Evolutionary conservation across 345 rosid species (phyloP).

Genomic region (Eucalyptus victrix): DNA sequence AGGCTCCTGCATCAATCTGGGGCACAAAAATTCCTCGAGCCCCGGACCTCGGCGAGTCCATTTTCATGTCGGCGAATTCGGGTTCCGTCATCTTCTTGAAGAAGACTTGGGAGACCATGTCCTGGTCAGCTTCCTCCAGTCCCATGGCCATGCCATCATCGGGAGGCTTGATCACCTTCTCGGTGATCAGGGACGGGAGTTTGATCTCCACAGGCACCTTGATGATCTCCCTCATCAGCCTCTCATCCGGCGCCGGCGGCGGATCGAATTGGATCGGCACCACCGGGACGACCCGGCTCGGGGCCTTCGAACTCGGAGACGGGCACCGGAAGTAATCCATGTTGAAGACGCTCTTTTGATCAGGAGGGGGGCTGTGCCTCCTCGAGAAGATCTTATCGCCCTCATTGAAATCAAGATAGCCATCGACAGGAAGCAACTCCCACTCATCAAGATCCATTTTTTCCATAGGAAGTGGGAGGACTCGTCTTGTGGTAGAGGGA

Average conservation of each 20-base stretch:
- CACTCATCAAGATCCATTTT: slow-evolving; percentile 89
- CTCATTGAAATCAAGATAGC: slow-evolving; percentile 26
- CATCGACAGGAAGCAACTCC: slow-evolving; percentile 60
- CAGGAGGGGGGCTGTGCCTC: slow-evolving; percentile 7
- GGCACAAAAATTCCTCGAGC: slow-evolving; percentile 6
- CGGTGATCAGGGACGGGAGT: slow-evolving; percentile 12
- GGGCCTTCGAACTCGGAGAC: slow-evolving; percentile 9
- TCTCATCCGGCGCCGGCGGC: slow-evolving; percentile 15
- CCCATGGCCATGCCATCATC: not conserved
- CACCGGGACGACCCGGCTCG: slow-evolving; percentile 43
- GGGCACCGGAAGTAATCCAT: slow-evolving; percentile 61
- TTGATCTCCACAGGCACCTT: not conserved
- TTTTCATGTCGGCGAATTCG: slow-evolving; percentile 94
- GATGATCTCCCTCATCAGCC: not conserved
- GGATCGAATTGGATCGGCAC: slow-evolving; percentile 62
- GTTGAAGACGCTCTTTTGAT: slow-evolving; percentile 17
- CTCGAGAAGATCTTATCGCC: slow-evolving; percentile 12
- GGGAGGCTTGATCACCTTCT: slow-evolving; percentile 16
- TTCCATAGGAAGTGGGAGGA: not conserved
- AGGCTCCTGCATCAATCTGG: slow-evolving; percentile 23
- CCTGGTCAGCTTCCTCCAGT: slow-evolving; percentile 29
- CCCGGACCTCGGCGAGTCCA: slow-evolving; percentile 54
- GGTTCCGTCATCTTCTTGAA: slow-evolving; percentile 75
- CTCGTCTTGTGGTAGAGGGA: not conserved
- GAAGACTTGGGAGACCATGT: slow-evolving; percentile 68